phyloP scores from a whole-genome alignment of 2,329 filamentous ascomycete genomes.

The Emericellopsis atlantica region DNA sequence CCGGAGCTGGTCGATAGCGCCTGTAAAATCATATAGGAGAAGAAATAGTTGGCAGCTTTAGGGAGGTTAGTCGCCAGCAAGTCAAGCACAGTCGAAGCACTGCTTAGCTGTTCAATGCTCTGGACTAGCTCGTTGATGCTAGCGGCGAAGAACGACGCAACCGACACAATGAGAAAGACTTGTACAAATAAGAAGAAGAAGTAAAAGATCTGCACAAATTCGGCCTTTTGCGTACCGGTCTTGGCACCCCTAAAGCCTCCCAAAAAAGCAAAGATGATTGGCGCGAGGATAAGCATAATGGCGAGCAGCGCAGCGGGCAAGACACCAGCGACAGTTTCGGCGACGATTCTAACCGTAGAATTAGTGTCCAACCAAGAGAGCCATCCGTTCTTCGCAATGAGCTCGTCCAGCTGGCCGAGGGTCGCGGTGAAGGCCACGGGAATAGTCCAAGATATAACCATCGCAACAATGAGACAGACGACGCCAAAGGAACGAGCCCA shows the following conservation, averaged over 20 bases:
- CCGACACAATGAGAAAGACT: slow-evolving; percentile 83
- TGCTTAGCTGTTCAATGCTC: slow-evolving; percentile 24
- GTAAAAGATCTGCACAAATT: slow-evolving; percentile 86
- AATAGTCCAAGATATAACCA: slow-evolving; percentile 82
- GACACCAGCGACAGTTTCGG: slow-evolving; percentile 65
- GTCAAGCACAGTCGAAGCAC: slow-evolving; percentile 55
- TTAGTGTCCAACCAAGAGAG: slow-evolving; percentile 56
- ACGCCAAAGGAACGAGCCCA: slow-evolving; percentile 62
- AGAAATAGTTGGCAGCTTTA: slow-evolving; percentile 89
- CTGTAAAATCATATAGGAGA: slow-evolving; percentile 95
- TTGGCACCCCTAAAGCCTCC: slow-evolving; percentile 66
- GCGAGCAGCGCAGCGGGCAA: slow-evolving; percentile 67
- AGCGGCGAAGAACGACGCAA: slow-evolving; percentile 60
- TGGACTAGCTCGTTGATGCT: slow-evolving; percentile 53
- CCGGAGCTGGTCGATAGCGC: slow-evolving; percentile 83
- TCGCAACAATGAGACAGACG: slow-evolving; percentile 50
- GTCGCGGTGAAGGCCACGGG: slow-evolving; percentile 81
- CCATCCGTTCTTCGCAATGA: slow-evolving; percentile 56
- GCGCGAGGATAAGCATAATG: slow-evolving; percentile 68
- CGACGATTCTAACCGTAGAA: slow-evolving; percentile 44
- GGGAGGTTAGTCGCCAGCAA: slow-evolving; percentile 71
- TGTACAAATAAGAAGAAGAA: slow-evolving; percentile 93
- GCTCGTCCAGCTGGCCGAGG: slow-evolving; percentile 61
- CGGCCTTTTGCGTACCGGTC: slow-evolving; percentile 64
- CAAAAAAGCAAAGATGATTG: slow-evolving; percentile 63